Evolutionary conservation across 257 asterid genomes (phyloP).

Genomic region (Solanum boliviense): DNA sequence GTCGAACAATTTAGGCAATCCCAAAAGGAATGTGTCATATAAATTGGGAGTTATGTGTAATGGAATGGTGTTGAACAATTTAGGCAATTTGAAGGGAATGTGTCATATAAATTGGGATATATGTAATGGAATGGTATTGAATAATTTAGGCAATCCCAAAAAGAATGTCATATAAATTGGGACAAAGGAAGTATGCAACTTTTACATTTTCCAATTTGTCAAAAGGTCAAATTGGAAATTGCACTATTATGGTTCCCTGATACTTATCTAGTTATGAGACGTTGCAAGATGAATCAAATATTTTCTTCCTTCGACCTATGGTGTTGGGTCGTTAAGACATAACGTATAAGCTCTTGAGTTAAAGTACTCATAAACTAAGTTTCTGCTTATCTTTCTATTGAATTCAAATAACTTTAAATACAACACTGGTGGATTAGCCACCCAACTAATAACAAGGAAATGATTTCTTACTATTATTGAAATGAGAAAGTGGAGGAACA

Average conservation of each 20-base stretch:
- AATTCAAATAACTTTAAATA: not conserved
- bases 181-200: not conserved
- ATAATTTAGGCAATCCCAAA: not conserved
- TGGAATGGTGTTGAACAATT: not conserved
- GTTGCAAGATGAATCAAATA: not conserved
- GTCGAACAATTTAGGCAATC: not conserved
- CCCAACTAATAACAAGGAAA: not conserved
- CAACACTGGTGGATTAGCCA: not conserved
- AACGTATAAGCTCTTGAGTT: not conserved
- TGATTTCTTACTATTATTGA: not conserved
- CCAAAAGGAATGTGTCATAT: not conserved
- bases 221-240: not conserved
- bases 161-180: not conserved
- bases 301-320: not conserved
- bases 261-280: not conserved
- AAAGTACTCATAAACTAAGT: not conserved
- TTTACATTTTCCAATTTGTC: not conserved
- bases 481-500: not conserved
- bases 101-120: not conserved
- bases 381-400: not conserved
- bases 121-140: not conserved
- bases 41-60: not conserved
- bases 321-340: not conserved
- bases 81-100: not conserved
- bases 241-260: not conserved